Evolutionary conservation across 2,329 filamentous ascomycete genomes (phyloP).

Genomic region (Talaromyces sp.): DNA sequence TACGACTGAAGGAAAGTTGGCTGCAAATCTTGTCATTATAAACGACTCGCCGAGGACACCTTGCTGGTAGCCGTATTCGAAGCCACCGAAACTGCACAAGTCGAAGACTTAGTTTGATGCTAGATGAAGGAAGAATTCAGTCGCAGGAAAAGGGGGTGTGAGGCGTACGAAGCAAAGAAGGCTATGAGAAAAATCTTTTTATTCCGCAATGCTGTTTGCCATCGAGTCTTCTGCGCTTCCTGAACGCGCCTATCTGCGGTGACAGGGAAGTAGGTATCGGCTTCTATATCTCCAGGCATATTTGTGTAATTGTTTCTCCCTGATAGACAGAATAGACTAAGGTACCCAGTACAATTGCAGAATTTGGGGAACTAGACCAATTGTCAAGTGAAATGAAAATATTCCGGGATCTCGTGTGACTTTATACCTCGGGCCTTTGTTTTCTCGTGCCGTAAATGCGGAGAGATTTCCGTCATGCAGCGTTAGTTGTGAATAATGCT

Average conservation of each 20-base stretch:
- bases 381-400: background rate
- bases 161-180: conserved; percentile 43
- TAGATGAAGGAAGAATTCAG: background rate
- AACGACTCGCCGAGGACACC: conserved; percentile 44
- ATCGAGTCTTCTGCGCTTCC: conserved; percentile 26
- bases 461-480: background rate
- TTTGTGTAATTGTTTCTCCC: background rate
- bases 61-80: conserved; percentile 50
- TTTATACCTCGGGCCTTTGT: background rate
- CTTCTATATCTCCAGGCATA: background rate
- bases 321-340: background rate
- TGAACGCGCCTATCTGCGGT: conserved; percentile 20
- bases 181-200: conserved; percentile 52
- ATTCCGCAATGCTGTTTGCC: conserved; percentile 32
- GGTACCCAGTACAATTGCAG: background rate
- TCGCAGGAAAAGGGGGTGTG: background rate
- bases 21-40: conserved; percentile 50
- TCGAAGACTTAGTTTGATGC: background rate
- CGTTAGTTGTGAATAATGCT: background rate
- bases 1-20: conserved; percentile 45
- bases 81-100: conserved; percentile 39
- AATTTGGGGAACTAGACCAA: background rate
- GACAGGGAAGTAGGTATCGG: background rate
- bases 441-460: background rate
- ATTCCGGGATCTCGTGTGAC: background rate